phyloP scores from a whole-genome alignment of 2,329 filamentous ascomycete species.

The Monilinia vaccinii-corymbosi region DNA sequence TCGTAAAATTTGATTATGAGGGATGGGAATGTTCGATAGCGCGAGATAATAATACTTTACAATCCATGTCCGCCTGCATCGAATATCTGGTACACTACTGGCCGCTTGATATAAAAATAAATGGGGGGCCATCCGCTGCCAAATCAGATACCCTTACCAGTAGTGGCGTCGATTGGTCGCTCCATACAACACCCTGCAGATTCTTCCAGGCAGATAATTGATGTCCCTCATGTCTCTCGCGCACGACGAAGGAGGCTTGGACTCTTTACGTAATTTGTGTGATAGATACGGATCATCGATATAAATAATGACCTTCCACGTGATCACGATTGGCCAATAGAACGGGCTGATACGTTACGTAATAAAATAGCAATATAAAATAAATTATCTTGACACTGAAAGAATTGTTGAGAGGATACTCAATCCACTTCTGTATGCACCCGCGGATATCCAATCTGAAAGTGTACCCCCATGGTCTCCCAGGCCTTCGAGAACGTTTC shows the following conservation, averaged over 20 bases:
- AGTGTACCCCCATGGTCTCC: not conserved
- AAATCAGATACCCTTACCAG: not conserved
- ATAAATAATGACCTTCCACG: no score
- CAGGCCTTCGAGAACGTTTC: conserved; percentile 28
- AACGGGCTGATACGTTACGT: no score
- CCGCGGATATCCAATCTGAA: not conserved
- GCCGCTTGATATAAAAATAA: not conserved
- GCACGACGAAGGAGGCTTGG: not conserved
- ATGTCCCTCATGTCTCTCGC: conserved; percentile 4
- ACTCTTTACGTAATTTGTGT: no score
- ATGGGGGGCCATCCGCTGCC: not conserved
- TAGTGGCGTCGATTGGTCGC: not conserved
- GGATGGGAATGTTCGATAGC: not conserved
- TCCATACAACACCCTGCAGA: not conserved
- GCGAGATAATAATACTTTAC: not conserved
- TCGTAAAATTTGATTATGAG: not conserved
- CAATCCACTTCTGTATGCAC: not conserved
- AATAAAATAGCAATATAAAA: no score
- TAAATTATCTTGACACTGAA: not conserved
- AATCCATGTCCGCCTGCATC: not conserved
- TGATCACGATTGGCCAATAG: no score
- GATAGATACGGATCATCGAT: no score
- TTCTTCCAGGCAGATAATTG: not conserved
- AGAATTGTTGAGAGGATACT: no score
- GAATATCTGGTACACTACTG: conserved; percentile 1